Evolutionary conservation across 164 flowering plant genomes (phyloP).

Genomic region (Dillenia turbinata): DNA sequence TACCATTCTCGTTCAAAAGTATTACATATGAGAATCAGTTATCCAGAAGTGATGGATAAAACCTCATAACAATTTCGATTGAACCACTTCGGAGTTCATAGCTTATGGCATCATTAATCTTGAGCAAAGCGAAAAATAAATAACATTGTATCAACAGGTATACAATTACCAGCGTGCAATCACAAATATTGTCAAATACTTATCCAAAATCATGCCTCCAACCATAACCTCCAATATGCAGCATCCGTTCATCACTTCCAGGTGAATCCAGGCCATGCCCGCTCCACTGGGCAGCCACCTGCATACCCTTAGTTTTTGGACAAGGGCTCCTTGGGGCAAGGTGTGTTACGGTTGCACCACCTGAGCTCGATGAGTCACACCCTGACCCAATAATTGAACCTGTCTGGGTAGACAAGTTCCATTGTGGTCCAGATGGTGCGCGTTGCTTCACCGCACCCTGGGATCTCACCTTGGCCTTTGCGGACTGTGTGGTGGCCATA

Average conservation of each 20-base stretch:
- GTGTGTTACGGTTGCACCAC: constrained; percentile 43
- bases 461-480: constrained; percentile 66
- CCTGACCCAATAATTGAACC: constrained; percentile 22
- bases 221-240: constrained; percentile 21
- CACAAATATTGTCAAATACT: neutral
- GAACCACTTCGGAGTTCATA: too few relatives aligned
- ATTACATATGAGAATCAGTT: too few relatives aligned
- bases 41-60: too few relatives aligned
- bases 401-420: constrained; percentile 56
- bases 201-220: constrained; percentile 39
- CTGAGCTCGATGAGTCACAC: constrained; percentile 70
- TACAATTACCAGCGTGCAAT: too few relatives aligned
- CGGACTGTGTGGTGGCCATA: constrained; percentile 89
- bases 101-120: too few relatives aligned
- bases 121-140: too few relatives aligned
- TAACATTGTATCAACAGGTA: too few relatives aligned
- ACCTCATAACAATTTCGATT: too few relatives aligned
- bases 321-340: constrained; percentile 51
- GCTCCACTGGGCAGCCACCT: constrained; percentile 17
- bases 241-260: constrained; percentile 33
- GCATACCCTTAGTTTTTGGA: constrained; percentile 23
- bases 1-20: too few relatives aligned
- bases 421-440: constrained; percentile 26
- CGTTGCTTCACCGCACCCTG: constrained; percentile 32
- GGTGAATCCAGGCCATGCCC: constrained; percentile 47